Percentiles rank a stretch among this genome's conserved stretches.
phyloP scores from a whole-genome alignment of 2,329 filamentous ascomycete species.

The Diaporthe citrichinensis region DNA sequence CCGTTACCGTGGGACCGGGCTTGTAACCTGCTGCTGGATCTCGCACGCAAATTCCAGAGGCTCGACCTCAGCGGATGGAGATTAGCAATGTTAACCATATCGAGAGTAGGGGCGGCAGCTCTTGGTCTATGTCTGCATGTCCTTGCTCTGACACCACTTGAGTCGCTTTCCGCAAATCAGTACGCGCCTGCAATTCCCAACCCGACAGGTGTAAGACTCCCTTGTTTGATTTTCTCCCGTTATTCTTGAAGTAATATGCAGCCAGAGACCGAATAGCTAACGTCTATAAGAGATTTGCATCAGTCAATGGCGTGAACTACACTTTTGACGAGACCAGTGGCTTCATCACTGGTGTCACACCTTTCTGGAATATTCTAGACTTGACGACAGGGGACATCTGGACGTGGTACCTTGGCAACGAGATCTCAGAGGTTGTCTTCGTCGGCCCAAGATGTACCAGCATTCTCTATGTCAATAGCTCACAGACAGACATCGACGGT shows the following conservation, averaged over 20 bases:
- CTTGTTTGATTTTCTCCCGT: not conserved
- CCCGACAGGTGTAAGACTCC: constrained; percentile 4
- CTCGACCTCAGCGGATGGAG: not conserved
- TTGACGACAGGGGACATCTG: not conserved
- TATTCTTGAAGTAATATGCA: no score
- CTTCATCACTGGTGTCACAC: not conserved
- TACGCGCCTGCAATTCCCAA: constrained; percentile 14
- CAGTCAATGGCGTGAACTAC: not conserved
- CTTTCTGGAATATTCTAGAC: not conserved
- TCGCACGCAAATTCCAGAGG: not conserved
- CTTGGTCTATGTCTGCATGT: not conserved
- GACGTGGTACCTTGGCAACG: constrained; percentile 8
- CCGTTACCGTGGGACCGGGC: no score
- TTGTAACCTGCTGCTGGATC: not conserved
- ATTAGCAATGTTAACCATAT: not conserved
- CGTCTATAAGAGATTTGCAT: not conserved
- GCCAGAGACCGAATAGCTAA: not conserved
- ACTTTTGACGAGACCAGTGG: constrained; percentile 11
- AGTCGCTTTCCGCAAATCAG: constrained; percentile 3
- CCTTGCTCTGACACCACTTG: not conserved
- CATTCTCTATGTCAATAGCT: constrained; percentile 2
- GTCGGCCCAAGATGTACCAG: not conserved
- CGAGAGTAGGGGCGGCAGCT: not conserved
- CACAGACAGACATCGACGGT: not conserved
- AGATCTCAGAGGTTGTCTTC: constrained; percentile 7